phyloP scores from a whole-genome alignment of 2,329 filamentous ascomycete species.

The Ophiostoma quercus region DNA sequence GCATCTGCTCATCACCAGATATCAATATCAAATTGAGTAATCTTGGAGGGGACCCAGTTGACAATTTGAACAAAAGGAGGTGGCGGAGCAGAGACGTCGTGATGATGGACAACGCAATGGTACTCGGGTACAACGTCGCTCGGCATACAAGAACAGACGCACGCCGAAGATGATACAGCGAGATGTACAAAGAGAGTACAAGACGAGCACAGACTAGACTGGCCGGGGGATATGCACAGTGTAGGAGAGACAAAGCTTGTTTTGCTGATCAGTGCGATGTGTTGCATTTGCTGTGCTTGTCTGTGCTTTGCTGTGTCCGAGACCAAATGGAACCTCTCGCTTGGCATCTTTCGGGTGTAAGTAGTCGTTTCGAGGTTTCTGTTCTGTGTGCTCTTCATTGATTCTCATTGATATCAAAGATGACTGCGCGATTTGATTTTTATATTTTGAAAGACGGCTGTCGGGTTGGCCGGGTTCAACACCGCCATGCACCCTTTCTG shows the following conservation, averaged over 20 bases:
- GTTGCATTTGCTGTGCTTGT: background rate
- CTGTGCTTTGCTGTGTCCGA: background rate
- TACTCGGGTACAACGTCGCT: background rate
- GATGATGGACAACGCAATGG: background rate
- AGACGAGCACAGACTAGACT: background rate
- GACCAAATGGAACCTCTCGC: background rate
- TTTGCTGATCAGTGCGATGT: background rate
- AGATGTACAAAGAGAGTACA: background rate
- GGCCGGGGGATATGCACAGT: background rate
- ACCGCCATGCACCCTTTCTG: background rate
- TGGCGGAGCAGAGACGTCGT: background rate
- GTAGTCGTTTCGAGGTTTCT: too few species aligned
- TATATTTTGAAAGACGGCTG: background rate
- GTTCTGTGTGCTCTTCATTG: too few species aligned
- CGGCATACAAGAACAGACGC: background rate
- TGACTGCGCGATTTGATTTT: background rate
- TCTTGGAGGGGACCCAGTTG: background rate
- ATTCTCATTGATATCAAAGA: background rate
- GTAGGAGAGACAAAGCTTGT: constrained; percentile 2
- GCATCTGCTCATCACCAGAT: background rate
- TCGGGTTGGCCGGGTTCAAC: background rate
- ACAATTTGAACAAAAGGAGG: background rate
- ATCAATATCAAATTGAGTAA: background rate
- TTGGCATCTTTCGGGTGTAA: background rate
- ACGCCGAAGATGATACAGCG: background rate